phyloP scores from a whole-genome alignment of 2,329 filamentous ascomycete species.

The Zymoseptoria brevis region DNA sequence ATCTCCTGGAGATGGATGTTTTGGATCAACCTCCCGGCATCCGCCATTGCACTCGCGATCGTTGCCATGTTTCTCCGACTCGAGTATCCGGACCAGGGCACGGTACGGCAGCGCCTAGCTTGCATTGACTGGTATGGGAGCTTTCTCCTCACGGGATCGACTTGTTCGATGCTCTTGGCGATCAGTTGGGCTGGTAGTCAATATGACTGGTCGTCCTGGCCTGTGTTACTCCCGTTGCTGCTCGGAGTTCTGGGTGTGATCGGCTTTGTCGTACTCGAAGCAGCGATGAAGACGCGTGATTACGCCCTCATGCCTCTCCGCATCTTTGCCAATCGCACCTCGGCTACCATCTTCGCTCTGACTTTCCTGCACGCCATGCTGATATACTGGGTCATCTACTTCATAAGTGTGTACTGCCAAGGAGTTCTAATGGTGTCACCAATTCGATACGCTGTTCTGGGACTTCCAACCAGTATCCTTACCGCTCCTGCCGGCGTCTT shows the following conservation, averaged over 20 bases:
- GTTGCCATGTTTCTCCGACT: constrained; percentile 33
- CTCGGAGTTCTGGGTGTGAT: constrained; percentile 54
- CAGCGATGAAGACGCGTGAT: constrained; percentile 48
- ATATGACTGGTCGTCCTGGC: constrained; percentile 7
- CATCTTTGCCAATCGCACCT: constrained; percentile 59
- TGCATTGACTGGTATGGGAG: constrained; percentile 58
- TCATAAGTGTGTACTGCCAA: constrained; percentile 42
- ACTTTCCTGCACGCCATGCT: constrained; percentile 64
- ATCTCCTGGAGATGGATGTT: constrained; percentile 54
- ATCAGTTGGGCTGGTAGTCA: constrained; percentile 4
- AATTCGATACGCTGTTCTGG: constrained; percentile 44
- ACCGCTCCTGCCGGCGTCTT: constrained; percentile 4
- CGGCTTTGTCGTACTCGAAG: constrained; percentile 56
- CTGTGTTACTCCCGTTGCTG: constrained; percentile 60
- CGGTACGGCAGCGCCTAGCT: constrained; percentile 1
- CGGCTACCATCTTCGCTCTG: constrained; percentile 55
- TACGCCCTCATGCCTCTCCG: constrained; percentile 68
- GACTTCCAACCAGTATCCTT: constrained; percentile 8
- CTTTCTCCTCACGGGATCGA: constrained; percentile 61
- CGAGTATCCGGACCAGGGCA: constrained; percentile 4
- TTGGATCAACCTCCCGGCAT: constrained; percentile 42
- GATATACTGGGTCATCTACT: constrained; percentile 78
- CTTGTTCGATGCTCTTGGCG: constrained; percentile 24
- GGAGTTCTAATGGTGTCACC: constrained; percentile 58
- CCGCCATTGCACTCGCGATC: not conserved